phyloP scores from a whole-genome alignment of 495 filamentous ascomycete species.

The Neurospora sp. region DNA sequence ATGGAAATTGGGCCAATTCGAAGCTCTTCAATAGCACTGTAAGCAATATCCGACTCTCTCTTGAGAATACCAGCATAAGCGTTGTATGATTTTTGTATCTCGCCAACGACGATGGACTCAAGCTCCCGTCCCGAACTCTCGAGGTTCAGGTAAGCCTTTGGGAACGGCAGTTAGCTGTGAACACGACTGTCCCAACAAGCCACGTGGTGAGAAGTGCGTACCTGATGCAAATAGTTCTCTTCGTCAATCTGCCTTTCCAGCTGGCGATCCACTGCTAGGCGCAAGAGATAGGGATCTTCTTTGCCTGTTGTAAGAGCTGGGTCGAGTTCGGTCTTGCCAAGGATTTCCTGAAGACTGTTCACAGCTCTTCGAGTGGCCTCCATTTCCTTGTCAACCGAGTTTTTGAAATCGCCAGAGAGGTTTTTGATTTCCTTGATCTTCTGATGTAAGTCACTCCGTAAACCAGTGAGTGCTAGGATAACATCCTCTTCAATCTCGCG shows the following conservation, averaged over 20 bases:
- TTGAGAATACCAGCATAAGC: constrained; percentile 83
- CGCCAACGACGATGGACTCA: constrained; percentile 88
- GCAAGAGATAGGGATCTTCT: constrained; percentile 81
- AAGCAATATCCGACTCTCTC: constrained; percentile 74
- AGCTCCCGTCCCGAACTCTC: constrained; percentile 91
- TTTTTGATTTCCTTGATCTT: constrained; percentile 98
- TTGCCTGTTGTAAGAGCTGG: constrained; percentile 66
- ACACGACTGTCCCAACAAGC: background rate
- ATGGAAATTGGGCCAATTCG: constrained; percentile 77
- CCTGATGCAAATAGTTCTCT: constrained; percentile 92
- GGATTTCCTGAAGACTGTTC: constrained; percentile 65
- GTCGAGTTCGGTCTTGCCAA: constrained; percentile 69
- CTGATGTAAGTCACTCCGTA: constrained; percentile 79
- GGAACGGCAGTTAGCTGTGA: background rate
- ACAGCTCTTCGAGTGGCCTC: constrained; percentile 61
- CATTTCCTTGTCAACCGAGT: constrained; percentile 72
- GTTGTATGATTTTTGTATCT: constrained; percentile 96
- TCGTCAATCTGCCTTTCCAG: constrained; percentile 89
- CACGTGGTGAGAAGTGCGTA: constrained; percentile 31
- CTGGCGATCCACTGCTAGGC: constrained; percentile 74
- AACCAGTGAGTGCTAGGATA: constrained; percentile 71
- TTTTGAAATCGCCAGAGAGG: constrained; percentile 89
- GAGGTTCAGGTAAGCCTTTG: constrained; percentile 83
- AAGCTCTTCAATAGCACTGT: constrained; percentile 69
- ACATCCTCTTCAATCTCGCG: constrained; percentile 85